Evolutionary conservation across 345 rosid genomes (phyloP).

Genomic region (Gossypium ekmanianum): DNA sequence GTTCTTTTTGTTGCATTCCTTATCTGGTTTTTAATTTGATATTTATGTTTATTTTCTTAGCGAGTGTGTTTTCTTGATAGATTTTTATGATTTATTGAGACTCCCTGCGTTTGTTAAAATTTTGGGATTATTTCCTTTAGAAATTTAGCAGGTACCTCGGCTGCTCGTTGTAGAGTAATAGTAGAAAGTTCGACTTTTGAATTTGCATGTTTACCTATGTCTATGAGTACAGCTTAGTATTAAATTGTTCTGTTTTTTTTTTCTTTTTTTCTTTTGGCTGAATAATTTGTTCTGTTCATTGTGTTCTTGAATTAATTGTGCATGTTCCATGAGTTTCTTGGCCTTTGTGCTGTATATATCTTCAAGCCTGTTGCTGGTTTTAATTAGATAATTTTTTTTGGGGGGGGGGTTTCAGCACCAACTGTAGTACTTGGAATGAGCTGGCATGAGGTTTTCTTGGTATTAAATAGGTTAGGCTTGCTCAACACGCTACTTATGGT

Average conservation of each 20-base stretch:
- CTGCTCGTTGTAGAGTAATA: too few species aligned
- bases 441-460: not conserved
- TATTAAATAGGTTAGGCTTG: not conserved
- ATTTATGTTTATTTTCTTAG: not conserved
- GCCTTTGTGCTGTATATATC: too few species aligned
- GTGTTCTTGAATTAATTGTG: too few species aligned
- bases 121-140: not conserved
- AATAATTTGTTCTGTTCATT: too few species aligned
- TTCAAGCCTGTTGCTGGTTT: too few species aligned
- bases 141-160: not conserved
- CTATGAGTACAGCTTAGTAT: not conserved
- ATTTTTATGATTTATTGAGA: not conserved
- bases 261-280: too few species aligned
- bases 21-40: constrained; percentile 12
- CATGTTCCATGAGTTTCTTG: too few species aligned
- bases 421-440: not conserved
- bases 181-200: too few species aligned
- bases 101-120: not conserved
- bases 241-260: too few species aligned
- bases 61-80: not conserved
- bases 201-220: too few species aligned
- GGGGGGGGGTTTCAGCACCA: too few species aligned
- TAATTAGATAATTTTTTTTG: too few species aligned
- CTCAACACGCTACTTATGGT: not conserved
- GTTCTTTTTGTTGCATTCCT: not conserved